phyloP scores from a whole-genome alignment of 208 protist genomes.

The Leishmania martiniquensis region DNA sequence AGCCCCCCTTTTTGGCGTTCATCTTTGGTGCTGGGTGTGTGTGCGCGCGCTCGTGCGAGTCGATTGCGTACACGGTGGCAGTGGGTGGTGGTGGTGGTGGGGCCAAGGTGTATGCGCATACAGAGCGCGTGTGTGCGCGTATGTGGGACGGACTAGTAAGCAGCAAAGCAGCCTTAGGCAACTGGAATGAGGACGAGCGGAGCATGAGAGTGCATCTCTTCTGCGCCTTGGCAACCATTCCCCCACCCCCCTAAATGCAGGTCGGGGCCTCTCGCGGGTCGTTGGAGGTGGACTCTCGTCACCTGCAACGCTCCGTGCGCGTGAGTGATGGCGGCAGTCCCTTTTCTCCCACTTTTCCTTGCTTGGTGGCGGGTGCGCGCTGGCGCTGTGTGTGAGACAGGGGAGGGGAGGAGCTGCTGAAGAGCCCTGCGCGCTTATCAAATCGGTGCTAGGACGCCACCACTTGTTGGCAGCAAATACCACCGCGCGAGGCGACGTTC shows the following conservation, averaged over 20 bases:
- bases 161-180: neutral
- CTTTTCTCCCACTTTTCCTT: neutral
- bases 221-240: neutral
- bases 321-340: neutral
- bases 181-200: neutral
- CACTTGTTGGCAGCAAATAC: neutral
- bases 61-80: no score
- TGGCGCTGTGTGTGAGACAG: no score
- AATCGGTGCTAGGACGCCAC: neutral
- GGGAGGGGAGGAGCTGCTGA: neutral
- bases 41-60: neutral
- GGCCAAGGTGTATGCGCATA: neutral
- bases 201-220: neutral
- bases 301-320: neutral
- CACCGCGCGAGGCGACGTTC: neutral
- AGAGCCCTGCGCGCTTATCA: neutral
- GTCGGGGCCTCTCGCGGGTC: neutral
- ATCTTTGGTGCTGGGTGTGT: neutral
- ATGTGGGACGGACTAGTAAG: neutral
- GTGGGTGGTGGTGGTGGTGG: neutral
- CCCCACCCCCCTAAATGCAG: neutral
- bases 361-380: neutral
- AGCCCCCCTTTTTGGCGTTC: neutral
- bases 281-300: neutral
- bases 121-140: no score